Evolutionary conservation across 31 red algal species (phyloP), one percentile per base, ranked within the genome.

Genomic region (Asparagopsis taxiformis): DNA sequence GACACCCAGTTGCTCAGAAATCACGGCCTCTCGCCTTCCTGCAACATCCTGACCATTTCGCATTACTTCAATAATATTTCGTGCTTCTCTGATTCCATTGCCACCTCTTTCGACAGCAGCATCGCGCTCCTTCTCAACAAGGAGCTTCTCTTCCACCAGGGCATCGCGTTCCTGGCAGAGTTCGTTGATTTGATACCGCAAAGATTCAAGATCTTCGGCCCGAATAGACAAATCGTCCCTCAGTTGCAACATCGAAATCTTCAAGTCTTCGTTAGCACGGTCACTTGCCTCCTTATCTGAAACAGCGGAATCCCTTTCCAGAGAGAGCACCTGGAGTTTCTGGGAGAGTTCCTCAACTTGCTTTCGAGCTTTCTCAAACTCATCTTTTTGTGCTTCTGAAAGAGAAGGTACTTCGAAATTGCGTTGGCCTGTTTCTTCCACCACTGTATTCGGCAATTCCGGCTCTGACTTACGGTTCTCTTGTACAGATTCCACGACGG

Each of bases 51-150:
- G 55, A 39, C 31, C 60, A 6, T 10, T 41, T 57, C 59, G 39
- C 71, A 86, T 75, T 10, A 64, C 60, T 26, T 86, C 61, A 20
- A 86, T 75, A 11, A 62, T 33, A 15, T 68, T 32, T 22, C 46
- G 59, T 10, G 81, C 81, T 65, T 86, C 70, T 20, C 61, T 43
- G 39, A 86, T 75, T 11, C 70, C 81, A 34, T 86, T 63, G 28
- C 81, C 81, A 21, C 81, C 71, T 26, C 55, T 38, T 19, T 86
- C 70, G 21, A 86, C 37, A 16, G 81, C 81, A 2, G 81, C 50
- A 64, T 86, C 69, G 39, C 81, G 59, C 52, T 86, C 81, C 35
- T 49, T 55, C 63, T 86, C 81, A 24, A 49, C 70, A 17, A 51
- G 25, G 3, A 56, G 54, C 48, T 75, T 86, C 17, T 76, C 61